Evolutionary conservation across 2,329 filamentous ascomycete genomes (phyloP), one percentile per base, ranked within the genome.

Genomic region (Penicillium fuscoglaucum): DNA sequence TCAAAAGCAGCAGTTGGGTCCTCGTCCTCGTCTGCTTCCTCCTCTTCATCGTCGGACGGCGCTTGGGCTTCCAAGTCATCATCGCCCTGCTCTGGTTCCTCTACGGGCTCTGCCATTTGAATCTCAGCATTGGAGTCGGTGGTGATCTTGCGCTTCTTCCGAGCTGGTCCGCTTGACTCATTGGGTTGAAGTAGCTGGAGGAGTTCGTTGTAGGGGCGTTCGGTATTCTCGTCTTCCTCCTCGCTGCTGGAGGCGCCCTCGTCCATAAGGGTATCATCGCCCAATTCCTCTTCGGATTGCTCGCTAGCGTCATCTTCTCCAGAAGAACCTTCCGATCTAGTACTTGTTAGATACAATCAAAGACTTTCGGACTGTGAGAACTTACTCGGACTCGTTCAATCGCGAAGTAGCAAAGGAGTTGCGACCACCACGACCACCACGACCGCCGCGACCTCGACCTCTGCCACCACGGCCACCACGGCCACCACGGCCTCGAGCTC

Each of bases 401-500:
- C 76, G 71, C 37, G 76, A 78, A 7, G 72, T 66, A 58, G 71
- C 61, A 58, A 78, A 79, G 40, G 59, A 37, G 15, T 31, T 39
- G 28, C 47, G 54, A 57, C 53, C 53, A 21, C 46, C 53, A 21
- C 40, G 46, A 21, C 46, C 46, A 33, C 52, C 45, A 39, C 39
- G 39, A 24, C 52, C 44, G 9, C 52, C 52, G 10, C 52, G 61
- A 13, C 59, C 48, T 35, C 89, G 88, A 40, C 85, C 86, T 8
- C 91, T 91, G 35, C 91, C 82, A 4, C 91, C 82, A 8, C 91
- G 91, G 37, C 91, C 82, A 4, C 91, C 82, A 5, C 92, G 92
- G 48, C 91, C 83, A 0, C 90, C 88, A 12, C 69, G 67, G 10
- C 63, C 68, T 24, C 66, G 63, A 26, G 64, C 61, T 50, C 54